These are phyloP conservation scores for Neocatenulostroma microsporum DNA, from an alignment of 2,329 filamentous ascomycete species.

Conservation along the genomic window DNA sequence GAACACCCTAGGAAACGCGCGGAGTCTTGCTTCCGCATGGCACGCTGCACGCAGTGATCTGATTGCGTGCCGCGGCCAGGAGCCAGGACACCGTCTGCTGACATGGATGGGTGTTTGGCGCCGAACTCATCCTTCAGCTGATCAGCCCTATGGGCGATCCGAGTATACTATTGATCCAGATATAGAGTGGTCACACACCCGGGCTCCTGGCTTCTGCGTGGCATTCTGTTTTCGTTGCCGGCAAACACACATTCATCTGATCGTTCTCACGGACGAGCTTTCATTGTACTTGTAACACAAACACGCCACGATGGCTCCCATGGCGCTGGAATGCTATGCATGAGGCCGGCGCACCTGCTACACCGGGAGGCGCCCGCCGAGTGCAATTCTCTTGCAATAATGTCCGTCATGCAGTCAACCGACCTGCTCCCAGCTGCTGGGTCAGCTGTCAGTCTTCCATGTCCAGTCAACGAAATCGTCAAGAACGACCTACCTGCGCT, in stretches of 20 bases:
- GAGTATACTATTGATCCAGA: too few relatives aligned
- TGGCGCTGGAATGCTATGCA: conserved; percentile 5
- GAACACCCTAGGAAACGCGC: background rate
- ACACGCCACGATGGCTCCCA: background rate
- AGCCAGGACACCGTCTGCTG: conserved; percentile 1
- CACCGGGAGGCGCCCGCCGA: background rate
- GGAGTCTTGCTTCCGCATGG: too few relatives aligned
- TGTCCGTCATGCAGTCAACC: conserved; percentile 6
- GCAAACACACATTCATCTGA: too few relatives aligned
- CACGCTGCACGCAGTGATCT: background rate
- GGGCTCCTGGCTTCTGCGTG: background rate
- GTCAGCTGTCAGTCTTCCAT: background rate
- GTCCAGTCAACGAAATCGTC: background rate
- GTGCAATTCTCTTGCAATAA: background rate
- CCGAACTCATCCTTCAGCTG: background rate
- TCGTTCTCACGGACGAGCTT: too few relatives aligned
- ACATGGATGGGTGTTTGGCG: conserved; percentile 1
- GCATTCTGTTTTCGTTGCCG: background rate
- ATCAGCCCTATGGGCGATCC: background rate
- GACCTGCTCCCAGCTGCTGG: background rate
- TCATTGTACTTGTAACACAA: background rate
- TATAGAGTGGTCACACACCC: too few relatives aligned
- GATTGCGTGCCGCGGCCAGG: conserved; percentile 1
- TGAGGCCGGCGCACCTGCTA: background rate
- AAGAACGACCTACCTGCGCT: conserved; percentile 1